Conservation (phyloP, 225 moss, liverwort and hornwort genomes). For the Rhytidiadelphus loreus region DNA sequence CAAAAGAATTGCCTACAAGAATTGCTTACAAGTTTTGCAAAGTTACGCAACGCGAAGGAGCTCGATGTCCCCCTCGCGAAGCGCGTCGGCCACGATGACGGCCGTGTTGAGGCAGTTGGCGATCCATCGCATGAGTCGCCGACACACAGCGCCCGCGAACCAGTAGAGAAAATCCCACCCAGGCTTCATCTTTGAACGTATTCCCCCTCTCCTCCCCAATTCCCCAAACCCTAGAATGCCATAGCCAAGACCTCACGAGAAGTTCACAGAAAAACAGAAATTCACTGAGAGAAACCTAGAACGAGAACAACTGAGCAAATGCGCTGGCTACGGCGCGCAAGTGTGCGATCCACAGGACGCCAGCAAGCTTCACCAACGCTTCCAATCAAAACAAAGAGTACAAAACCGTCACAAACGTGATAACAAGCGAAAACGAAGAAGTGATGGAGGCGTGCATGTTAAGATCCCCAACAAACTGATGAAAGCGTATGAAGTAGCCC, state of each 20-base stretch:
- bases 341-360: neutral
- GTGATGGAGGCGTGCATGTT: neutral
- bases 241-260: neutral
- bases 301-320: neutral
- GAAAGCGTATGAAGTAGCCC: neutral
- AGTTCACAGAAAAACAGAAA: neutral
- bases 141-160: conserved; percentile 28
- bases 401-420: neutral
- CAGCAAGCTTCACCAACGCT: neutral
- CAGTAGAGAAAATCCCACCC: conserved; percentile 37
- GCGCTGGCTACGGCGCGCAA: neutral
- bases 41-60: conserved; percentile 33
- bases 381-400: neutral
- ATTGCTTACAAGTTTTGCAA: neutral
- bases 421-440: neutral
- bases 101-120: conserved; percentile 38
- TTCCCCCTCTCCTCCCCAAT: neutral
- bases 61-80: conserved; percentile 48
- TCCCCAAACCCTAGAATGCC: neutral
- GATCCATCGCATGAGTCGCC: conserved; percentile 37
- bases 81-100: conserved; percentile 42
- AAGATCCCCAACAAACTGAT: neutral
- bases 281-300: neutral
- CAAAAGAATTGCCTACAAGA: neutral
- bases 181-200: conserved; percentile 18